Evolutionary conservation across 106 monocot species (phyloP).

Genomic region (Gastrodia elata): DNA sequence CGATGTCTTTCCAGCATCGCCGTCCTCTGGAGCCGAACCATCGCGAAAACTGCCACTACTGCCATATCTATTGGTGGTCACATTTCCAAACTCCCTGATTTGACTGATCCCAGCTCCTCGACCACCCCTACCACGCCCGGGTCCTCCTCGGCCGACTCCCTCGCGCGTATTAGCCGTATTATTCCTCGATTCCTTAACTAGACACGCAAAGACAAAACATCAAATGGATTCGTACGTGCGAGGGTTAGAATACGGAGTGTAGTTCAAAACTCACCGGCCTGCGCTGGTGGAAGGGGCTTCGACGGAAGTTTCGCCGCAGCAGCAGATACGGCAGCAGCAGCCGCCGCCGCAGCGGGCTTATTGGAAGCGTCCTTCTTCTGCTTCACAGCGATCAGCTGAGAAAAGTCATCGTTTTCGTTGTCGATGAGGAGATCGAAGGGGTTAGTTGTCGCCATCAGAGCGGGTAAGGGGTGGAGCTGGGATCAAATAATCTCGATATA

Average conservation of each 20-base stretch:
- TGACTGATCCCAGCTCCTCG: constrained; percentile 22
- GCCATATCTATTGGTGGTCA: constrained; percentile 22
- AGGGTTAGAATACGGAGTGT: neutral
- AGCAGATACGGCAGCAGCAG: constrained; percentile 7
- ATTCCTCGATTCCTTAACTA: constrained; percentile 45
- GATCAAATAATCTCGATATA: neutral
- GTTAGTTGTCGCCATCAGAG: constrained; percentile 43
- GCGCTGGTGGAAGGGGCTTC: constrained; percentile 66
- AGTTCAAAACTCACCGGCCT: constrained; percentile 45
- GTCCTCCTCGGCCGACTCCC: constrained; percentile 19
- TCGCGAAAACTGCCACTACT: constrained; percentile 17
- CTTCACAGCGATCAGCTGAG: constrained; percentile 35
- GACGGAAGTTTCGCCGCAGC: constrained; percentile 48
- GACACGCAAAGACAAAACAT: neutral
- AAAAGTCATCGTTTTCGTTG: constrained; percentile 57
- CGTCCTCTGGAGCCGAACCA: constrained; percentile 25
- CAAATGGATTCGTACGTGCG: neutral
- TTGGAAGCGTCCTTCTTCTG: constrained; percentile 34
- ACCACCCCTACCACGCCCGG: constrained; percentile 55
- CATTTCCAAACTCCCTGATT: constrained; percentile 39
- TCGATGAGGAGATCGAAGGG: constrained; percentile 67
- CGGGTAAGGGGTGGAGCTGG: constrained; percentile 4
- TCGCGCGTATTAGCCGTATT: neutral
- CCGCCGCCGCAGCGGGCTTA: constrained; percentile 15
- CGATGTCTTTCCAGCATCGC: constrained; percentile 14